Evolutionary conservation across 2,329 filamentous ascomycete genomes (phyloP), one percentile per base, ranked within the genome.

Genomic region (Ophiostoma populinum): DNA sequence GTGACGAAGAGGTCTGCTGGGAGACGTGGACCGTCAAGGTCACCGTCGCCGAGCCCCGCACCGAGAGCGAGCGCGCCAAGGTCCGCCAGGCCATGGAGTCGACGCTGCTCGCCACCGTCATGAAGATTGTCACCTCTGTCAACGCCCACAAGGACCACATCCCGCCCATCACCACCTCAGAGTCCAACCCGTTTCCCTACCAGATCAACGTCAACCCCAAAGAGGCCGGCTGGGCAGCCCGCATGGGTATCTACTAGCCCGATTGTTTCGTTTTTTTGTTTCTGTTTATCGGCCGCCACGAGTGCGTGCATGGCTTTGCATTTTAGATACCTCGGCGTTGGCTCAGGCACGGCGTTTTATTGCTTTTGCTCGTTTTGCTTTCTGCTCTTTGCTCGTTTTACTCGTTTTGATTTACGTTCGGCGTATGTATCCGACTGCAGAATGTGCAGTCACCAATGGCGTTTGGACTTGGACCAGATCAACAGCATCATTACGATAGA

Each of bases 1-100:
- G 73, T 17, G 87, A 94, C 45, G 86, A 95, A 53, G 86, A 94
- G 54, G 75, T 94, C 13, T 92, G 85, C 54, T 98, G 90, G 90
- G 90, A 95, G 63, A 75, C 74, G 50, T 98, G 90, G 90, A 83
- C 80, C 29, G 60, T 98, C 45, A 82, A 92, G 55, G 80, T 95
- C 34, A 92, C 85, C n/a, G 74, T 94, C 37, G 82, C 85, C 8
- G 85, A 83, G 47, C 86, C 87, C 20, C 65, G 79, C 49, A 93
- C 82, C 9, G 87, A 95, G 50, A 80, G 74, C 12, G 87, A 94
- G 54, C 75, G 81, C 41, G 75, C 75, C 32, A 92, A 93, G 54
- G 83, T 92, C 46, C 79, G 86, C 48, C 75, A 76, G 49, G 81
- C 85, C 34, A 93, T 93, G 79, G 82, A 87, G 49, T 80, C 82